These are phyloP conservation scores for Picocystis sp. DNA, from an alignment of 163 green algal species.

Conservation along the genomic window DNA sequence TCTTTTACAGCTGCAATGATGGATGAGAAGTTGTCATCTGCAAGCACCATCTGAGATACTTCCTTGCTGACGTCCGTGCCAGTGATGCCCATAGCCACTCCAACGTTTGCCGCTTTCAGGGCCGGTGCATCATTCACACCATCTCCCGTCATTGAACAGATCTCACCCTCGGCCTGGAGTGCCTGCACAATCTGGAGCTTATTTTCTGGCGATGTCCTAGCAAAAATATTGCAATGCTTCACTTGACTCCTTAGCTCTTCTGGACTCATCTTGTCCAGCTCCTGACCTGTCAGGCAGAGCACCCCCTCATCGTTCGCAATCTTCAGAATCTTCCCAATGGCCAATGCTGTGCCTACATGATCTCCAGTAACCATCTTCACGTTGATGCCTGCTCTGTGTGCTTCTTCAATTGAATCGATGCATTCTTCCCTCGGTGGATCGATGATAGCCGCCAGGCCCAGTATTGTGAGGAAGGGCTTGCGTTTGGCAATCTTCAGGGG, in stretches of 20 bases:
- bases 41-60: constrained; percentile 95
- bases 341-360: constrained; percentile 43
- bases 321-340: constrained; percentile 26
- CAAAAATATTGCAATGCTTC: not conserved
- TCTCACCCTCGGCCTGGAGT: constrained; percentile 4
- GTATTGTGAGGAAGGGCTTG: constrained; percentile 23
- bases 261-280: no score
- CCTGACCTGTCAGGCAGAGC: no score
- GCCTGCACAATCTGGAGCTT: constrained; percentile 6
- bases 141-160: constrained; percentile 91
- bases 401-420: constrained; percentile 16
- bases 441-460: constrained; percentile 53
- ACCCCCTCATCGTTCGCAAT: no score
- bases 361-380: constrained; percentile 65
- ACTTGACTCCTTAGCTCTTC: no score
- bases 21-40: constrained; percentile 97
- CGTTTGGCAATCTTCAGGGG: no score
- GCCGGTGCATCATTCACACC: constrained; percentile 98
- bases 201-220: constrained; percentile 2
- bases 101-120: constrained; percentile 95
- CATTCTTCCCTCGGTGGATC: constrained; percentile 58
- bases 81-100: constrained; percentile 91
- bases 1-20: constrained; percentile 87
- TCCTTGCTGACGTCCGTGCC: constrained; percentile 91
- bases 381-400: constrained; percentile 30